Evolutionary conservation across 2,329 filamentous ascomycete species (phyloP).

Genomic region (Setomelanomma holmii): DNA sequence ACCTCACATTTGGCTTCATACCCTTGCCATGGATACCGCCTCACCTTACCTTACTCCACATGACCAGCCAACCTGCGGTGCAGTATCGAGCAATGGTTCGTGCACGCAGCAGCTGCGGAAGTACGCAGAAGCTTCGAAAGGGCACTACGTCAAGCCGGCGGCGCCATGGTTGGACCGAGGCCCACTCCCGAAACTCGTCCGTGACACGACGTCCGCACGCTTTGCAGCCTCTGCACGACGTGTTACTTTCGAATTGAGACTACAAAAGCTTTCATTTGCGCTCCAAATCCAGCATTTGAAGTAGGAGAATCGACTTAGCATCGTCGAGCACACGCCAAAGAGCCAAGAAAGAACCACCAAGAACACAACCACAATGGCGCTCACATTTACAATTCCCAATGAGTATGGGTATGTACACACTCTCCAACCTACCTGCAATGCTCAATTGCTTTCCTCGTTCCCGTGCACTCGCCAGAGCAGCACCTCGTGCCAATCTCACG

Average conservation of each 20-base stretch:
- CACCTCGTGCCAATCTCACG: not conserved
- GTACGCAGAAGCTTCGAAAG: too few relatives aligned
- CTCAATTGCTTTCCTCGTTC: not conserved
- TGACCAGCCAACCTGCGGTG: too few relatives aligned
- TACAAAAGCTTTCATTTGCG: too few relatives aligned
- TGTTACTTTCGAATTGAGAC: not conserved
- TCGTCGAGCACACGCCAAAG: not conserved
- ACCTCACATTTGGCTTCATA: too few relatives aligned
- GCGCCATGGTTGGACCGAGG: conserved; percentile 21
- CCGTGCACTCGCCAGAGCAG: not conserved
- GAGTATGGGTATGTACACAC: conserved; percentile 40
- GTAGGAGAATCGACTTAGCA: not conserved
- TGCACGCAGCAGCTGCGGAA: too few relatives aligned
- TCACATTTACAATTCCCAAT: conserved; percentile 28
- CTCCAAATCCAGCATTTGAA: too few relatives aligned
- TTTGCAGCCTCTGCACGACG: not conserved
- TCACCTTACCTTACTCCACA: too few relatives aligned
- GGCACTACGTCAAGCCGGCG: too few relatives aligned
- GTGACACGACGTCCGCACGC: conserved; percentile 4
- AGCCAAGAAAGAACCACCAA: not conserved
- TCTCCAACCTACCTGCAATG: not conserved
- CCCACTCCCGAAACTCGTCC: conserved; percentile 34
- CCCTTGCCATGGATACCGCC: too few relatives aligned
- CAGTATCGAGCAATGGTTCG: too few relatives aligned
- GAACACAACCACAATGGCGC: conserved; percentile 25